Conservation (phyloP, 2,329 filamentous ascomycete genomes). For the Exophiala dermatitidis region DNA sequence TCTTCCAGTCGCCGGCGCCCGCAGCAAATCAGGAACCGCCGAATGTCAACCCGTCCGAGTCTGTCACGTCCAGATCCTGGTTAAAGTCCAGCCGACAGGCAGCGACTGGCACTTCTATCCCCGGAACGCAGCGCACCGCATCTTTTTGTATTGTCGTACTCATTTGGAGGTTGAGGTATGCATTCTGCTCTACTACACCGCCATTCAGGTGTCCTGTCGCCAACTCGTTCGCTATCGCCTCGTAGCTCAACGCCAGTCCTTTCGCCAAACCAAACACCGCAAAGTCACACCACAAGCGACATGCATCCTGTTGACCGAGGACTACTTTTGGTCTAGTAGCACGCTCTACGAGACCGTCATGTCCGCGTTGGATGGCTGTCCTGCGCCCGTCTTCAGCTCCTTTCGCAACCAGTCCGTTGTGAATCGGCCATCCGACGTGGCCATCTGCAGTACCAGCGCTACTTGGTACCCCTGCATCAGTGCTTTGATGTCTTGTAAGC, state of each 20-base stretch:
- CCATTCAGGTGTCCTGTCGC: no score
- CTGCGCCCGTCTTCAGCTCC: conserved; percentile 9
- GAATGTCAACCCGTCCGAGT: neutral
- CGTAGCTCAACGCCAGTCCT: no score
- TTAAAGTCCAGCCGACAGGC: no score
- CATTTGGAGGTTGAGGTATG: no score
- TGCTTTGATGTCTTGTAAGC: conserved; percentile 3
- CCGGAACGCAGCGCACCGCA: no score
- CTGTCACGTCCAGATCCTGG: no score
- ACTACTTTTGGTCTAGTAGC: neutral
- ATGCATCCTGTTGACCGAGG: neutral
- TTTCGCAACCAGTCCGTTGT: conserved; percentile 14
- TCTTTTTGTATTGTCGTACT: no score
- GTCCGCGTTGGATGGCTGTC: neutral
- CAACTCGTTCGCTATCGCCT: no score
- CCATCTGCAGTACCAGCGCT: conserved; percentile 18
- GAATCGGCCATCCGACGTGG: conserved; percentile 18
- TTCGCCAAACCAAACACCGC: neutral
- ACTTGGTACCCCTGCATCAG: conserved; percentile 8
- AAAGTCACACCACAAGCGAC: neutral
- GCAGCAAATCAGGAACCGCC: conserved; percentile 10
- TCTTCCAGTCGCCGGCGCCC: neutral
- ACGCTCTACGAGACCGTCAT: neutral
- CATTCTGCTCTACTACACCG: no score
- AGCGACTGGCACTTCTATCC: no score